phyloP scores from a whole-genome alignment of 805 yeast genomes.

The Kodamaea lidongshanica region DNA sequence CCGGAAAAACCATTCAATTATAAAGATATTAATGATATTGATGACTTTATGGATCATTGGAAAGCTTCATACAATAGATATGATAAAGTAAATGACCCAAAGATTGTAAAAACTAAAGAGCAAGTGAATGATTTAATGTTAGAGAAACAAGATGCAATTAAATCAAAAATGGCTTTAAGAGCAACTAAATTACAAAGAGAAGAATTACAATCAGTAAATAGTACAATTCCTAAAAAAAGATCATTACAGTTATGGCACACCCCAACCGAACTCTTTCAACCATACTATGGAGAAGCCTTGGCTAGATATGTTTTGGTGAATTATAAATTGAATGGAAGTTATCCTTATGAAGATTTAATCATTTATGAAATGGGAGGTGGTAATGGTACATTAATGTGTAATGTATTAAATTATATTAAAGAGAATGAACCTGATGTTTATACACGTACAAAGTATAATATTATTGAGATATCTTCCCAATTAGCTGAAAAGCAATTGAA shows the following conservation, averaged over 20 bases:
- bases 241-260: conserved; percentile 81
- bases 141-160: conserved; percentile 8
- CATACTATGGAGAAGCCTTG: conserved; percentile 78
- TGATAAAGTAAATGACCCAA: conserved; percentile 22
- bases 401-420: conserved; percentile 60
- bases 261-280: conserved; percentile 80
- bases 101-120: conserved; percentile 9
- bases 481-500: conserved; percentile 52
- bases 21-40: conserved; percentile 50
- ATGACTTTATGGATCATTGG: conserved; percentile 69
- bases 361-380: conserved; percentile 91
- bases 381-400: conserved; percentile 78
- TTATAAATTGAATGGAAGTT: conserved; percentile 55
- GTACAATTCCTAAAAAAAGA: conserved; percentile 15
- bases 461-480: conserved; percentile 64
- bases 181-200: conserved; percentile 19
- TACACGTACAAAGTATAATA: conserved; percentile 56
- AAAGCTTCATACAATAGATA: conserved; percentile 51
- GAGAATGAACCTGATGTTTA: conserved; percentile 69
- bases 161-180: conserved; percentile 13
- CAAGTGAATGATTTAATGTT: conserved; percentile 10
- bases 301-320: conserved; percentile 74
- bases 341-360: conserved; percentile 64
- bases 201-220: conserved; percentile 14
- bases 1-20: conserved; percentile 62